Evolutionary conservation across 78 protist genomes (phyloP).

Genomic region (Dictyostelium intermedium): DNA sequence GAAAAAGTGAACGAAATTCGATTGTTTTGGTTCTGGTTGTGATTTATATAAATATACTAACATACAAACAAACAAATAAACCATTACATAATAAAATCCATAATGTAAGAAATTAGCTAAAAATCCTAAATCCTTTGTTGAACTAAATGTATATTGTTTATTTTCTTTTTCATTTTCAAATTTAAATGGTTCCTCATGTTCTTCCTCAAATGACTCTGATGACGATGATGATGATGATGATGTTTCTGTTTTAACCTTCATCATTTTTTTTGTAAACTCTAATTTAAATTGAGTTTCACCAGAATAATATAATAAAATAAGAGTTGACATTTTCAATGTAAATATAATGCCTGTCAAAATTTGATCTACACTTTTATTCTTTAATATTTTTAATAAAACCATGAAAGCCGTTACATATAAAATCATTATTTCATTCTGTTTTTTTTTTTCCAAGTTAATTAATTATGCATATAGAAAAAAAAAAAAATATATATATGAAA

Average conservation of each 20-base stretch:
- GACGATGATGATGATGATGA: background rate
- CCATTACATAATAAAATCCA: background rate
- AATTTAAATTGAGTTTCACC: background rate
- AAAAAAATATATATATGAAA: background rate
- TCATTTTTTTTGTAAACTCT: background rate
- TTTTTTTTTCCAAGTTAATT: background rate
- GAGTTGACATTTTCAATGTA: background rate
- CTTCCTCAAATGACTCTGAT: background rate
- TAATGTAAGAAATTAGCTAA: background rate
- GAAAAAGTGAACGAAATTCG: slow-evolving; percentile 4
- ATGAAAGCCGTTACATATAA: slow-evolving; percentile 2
- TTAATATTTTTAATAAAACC: slow-evolving; percentile 1
- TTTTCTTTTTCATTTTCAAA: background rate
- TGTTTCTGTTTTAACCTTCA: background rate
- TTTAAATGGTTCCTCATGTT: background rate
- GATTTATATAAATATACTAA: background rate
- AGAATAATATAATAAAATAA: background rate
- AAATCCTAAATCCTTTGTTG: background rate
- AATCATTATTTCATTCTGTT: slow-evolving; percentile 4
- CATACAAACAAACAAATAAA: background rate
- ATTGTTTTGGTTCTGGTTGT: background rate
- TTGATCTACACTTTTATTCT: background rate
- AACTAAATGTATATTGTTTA: background rate
- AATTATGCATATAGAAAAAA: background rate
- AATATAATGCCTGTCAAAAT: background rate